Base-by-base conservation (phyloP, 371 early-diverging fungal genomes). In the Mucor saturninus region DNA sequence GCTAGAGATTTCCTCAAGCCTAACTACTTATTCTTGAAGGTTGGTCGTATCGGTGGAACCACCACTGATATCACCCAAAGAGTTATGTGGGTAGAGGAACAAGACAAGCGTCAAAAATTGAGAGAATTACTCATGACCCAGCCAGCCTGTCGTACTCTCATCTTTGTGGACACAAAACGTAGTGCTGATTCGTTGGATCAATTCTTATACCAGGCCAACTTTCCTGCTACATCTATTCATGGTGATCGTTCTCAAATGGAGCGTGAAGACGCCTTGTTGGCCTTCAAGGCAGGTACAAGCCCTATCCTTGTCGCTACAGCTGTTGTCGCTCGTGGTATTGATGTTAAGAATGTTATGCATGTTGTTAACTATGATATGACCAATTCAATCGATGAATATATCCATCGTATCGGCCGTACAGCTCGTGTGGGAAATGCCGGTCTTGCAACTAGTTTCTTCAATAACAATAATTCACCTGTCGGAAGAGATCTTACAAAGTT, bases 301-400 rank as follows among this genome's bases (percentile, higher is more conserved):
- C 93, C 93, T 6, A 89, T 96, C 48, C 70, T 98, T 35, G 92
- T 97, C 14, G 96, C 95, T 32, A 98, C 97, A 0, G 95, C 95
- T 21, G 94, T 98, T 11, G 97, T 93, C 31, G 91, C 96, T 6
- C 86, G 98, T 73, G 98, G 98, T 60, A 76, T 96, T 52, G 96
- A 97, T 71, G 86, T 97, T 15, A 83, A 85, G 50, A 85, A 90
- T 59, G 89, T 95, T 9, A 91, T 89, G 79, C 91, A 90, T 54
- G 92, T 95, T 8, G 84, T 96, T 57, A 93, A 95, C 68, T 95
- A 86, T 68, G 95, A 96, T 69, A 73, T 95, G 58, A 83, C 90
- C 37, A 78, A 76, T 40, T 80, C 84, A 39, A 87, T 91, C 63
- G 93, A 95, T 60, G 93, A 92, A 54, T 94, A 92, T 65, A 89